Conservation (phyloP, 768 basidiomycete species). For the Boletus pseudo-olivaceus region DNA sequence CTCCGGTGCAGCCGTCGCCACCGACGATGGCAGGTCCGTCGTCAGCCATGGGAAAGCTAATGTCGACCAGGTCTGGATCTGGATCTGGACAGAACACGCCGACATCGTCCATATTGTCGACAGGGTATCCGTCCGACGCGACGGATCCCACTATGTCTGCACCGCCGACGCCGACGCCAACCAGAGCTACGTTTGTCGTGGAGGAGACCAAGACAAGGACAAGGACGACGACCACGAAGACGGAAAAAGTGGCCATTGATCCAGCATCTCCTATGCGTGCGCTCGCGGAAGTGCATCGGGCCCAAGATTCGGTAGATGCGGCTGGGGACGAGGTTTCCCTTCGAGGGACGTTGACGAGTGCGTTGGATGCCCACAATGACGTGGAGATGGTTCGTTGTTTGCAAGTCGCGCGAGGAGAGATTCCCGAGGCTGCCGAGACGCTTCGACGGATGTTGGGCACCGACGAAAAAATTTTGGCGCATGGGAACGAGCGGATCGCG, state of each 20-base stretch:
- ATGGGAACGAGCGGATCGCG: not conserved
- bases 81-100: not conserved
- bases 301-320: constrained; percentile 21
- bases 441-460: constrained; percentile 17
- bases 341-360: constrained; percentile 15
- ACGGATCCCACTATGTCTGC: not conserved
- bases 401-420: constrained; percentile 21
- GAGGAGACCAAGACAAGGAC: not conserved
- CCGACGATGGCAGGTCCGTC: not conserved
- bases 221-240: not conserved
- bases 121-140: not conserved
- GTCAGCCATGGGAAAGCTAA: not conserved
- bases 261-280: constrained; percentile 5
- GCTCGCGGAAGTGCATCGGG: constrained; percentile 19
- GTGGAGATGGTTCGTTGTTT: constrained; percentile 21
- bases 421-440: constrained; percentile 24
- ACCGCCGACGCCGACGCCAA: constrained; percentile 11
- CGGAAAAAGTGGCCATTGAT: not conserved
- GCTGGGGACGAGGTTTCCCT: constrained; percentile 24
- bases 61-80: not conserved
- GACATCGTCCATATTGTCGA: not conserved
- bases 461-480: not conserved
- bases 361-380: constrained; percentile 14
- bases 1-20: not conserved
- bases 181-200: constrained; percentile 4